A percentile compares a stretch with the other conserved stretches of the same genome.
Conservation (phyloP, 164 flowering plant species). For the Vitis vinifera region ASM3070453v1 NC_081815.1:2459001-2459500, state of each 20-base stretch:
- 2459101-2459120: background rate
- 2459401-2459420: slow-evolving; percentile 76
- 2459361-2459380: slow-evolving; percentile 25
- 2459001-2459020: background rate
- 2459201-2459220: background rate
- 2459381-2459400: slow-evolving; percentile 74
- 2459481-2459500: slow-evolving; percentile 57
- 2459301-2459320: background rate
- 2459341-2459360: background rate
- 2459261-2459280: background rate
- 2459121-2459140: slow-evolving; percentile 10
- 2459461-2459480: slow-evolving; percentile 61
- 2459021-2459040: too few relatives aligned
- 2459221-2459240: background rate
- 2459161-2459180: background rate
- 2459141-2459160: background rate
- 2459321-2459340: background rate
- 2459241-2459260: background rate
- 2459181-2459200: slow-evolving; percentile 1
- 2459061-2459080: background rate
- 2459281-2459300: background rate
- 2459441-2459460: slow-evolving; percentile 64
- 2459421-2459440: slow-evolving; percentile 78
- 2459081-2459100: background rate
- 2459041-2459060: background rate